Evolutionary conservation across 1,139 yeast species (phyloP).

Genomic region (Scheffersomyces parashehatae): DNA sequence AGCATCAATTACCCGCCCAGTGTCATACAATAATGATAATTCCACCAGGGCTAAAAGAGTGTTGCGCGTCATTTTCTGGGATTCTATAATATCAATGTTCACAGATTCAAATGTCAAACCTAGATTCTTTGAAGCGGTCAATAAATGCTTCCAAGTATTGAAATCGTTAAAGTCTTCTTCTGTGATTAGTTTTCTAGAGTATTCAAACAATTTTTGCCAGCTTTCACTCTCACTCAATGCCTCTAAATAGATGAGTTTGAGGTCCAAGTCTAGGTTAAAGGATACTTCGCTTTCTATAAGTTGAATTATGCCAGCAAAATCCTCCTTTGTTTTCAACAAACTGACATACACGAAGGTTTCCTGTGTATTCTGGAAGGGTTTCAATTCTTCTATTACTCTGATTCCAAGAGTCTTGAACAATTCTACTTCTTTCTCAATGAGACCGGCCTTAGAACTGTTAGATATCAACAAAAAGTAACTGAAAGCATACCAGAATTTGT

Average conservation of each 20-base stretch:
- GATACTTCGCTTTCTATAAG: slow-evolving; percentile 37
- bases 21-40: slow-evolving; percentile 25
- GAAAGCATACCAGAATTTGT: slow-evolving; percentile 14
- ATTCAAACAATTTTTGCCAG: slow-evolving; percentile 44
- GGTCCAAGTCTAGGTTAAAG: slow-evolving; percentile 48
- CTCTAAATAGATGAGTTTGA: slow-evolving; percentile 53
- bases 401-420: slow-evolving; percentile 59
- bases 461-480: slow-evolving; percentile 10
- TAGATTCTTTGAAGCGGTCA: slow-evolving; percentile 43
- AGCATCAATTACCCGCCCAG: slow-evolving; percentile 18
- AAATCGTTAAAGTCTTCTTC: slow-evolving; percentile 55
- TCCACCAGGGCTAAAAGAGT: slow-evolving; percentile 56
- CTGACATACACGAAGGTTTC: slow-evolving; percentile 58
- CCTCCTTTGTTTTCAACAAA: slow-evolving; percentile 38
- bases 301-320: slow-evolving; percentile 28
- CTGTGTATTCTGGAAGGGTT: slow-evolving; percentile 52
- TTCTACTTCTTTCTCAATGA: slow-evolving; percentile 34
- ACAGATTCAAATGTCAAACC: slow-evolving; percentile 26
- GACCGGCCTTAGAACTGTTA: neutral
- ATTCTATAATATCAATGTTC: slow-evolving; percentile 16
- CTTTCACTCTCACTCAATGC: slow-evolving; percentile 36
- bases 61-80: slow-evolving; percentile 49
- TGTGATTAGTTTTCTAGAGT: slow-evolving; percentile 35
- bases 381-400: slow-evolving; percentile 46
- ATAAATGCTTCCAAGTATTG: slow-evolving; percentile 57